Evolutionary conservation across 2,329 filamentous ascomycete species (phyloP), one percentile per base, ranked within the genome.

Genomic region (Xylaria multiplex): DNA sequence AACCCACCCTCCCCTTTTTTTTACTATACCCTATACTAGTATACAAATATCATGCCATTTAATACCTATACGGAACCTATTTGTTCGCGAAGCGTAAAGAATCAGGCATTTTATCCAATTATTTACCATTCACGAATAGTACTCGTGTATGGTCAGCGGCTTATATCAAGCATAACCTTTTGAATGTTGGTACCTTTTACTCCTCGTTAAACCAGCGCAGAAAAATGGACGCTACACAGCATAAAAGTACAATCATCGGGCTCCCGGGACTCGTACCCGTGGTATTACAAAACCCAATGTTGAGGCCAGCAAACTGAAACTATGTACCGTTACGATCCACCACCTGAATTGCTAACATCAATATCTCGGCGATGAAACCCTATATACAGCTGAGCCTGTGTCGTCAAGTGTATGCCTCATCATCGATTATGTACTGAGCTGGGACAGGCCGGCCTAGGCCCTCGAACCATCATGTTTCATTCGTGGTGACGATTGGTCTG

Each of bases 201-300:
- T 58, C 63, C 37, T 52, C 56, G 59, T 66, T 55, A 56, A 56
- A 43, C 46, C 16, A 24, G 27, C 35, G 13, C 19, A 16, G 40
- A 53, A 42, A 42, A 35, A 32, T 46, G 52, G 40, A 35, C 27
- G 61, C 61, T 64, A 62, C 62, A 65, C 57, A 55, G 35, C 53
- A 65, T 62, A 16, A 32, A 6, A 59, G 40, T 27, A 59, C 46
- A 40, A 58, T 24, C 53, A 54, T 50, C 65, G 46, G 52, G 22
- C 57, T 45, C 49, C 52, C 60, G 52, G 49, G 19, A 35, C 3
- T 40, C 52, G 16, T 13, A 40, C 40, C 62, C 62, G 35, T 32
- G 42, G 49, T 64, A 22, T 7, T 52, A 53, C 50, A 35, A 37
- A 42, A 40, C 57, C 52, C 22, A 46, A 30, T 45, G 37, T 49